phyloP scores from a whole-genome alignment of 768 basidiomycete species.

The Favolaschia claudopus region DNA sequence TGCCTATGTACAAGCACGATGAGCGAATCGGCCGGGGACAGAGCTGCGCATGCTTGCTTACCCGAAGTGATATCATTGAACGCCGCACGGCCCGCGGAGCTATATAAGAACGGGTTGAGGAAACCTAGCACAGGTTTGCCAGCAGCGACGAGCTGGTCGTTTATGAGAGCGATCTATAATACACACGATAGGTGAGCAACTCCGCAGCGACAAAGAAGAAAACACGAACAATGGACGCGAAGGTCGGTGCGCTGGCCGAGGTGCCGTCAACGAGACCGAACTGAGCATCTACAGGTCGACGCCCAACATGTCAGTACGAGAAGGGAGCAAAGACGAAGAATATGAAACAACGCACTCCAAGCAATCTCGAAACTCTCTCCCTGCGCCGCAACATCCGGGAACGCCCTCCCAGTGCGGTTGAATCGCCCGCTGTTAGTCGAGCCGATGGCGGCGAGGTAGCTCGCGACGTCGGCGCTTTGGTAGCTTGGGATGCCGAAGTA shows the following conservation, averaged over 20 bases:
- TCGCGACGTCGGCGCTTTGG: constrained; percentile 16
- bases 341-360: not conserved
- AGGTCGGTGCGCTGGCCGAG: constrained; percentile 48
- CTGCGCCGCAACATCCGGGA: constrained; percentile 57
- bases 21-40: no score
- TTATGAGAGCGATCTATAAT: constrained; percentile 52
- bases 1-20: no score
- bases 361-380: constrained; percentile 32
- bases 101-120: constrained; percentile 28
- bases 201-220: no score
- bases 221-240: constrained; percentile 50
- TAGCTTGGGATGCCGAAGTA: constrained; percentile 31
- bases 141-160: constrained; percentile 44
- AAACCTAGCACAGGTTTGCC: constrained; percentile 45
- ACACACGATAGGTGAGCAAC: no score
- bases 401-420: constrained; percentile 13
- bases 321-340: no score
- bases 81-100: constrained; percentile 35
- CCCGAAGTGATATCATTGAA: constrained; percentile 46
- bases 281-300: not conserved
- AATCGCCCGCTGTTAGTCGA: constrained; percentile 31
- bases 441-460: constrained; percentile 18
- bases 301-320: not conserved
- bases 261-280: constrained; percentile 44
- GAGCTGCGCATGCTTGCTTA: no score